Conservation (phyloP, 768 basidiomycete species). For the Cubamyces lactineus region DNA sequence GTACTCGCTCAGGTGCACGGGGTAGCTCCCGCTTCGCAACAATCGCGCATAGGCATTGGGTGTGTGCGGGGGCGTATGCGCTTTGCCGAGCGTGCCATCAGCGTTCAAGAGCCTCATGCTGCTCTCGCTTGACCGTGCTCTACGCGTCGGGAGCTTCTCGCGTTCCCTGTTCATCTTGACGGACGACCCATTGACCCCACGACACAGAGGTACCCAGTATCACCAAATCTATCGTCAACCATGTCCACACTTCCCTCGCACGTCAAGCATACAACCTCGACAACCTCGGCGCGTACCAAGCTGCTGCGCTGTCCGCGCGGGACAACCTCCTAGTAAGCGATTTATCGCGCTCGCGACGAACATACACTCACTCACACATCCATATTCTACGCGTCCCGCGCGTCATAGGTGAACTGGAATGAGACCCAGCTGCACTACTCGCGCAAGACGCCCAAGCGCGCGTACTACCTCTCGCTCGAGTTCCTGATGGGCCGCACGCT, state of each 20-base stretch:
- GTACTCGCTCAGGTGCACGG: conserved; percentile 14
- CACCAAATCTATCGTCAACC: conserved; percentile 76
- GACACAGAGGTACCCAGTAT: conserved; percentile 58
- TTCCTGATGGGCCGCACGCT: conserved; percentile 86
- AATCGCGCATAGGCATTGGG: too few relatives aligned
- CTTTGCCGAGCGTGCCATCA: conserved; percentile 6
- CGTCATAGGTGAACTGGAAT: conserved; percentile 77
- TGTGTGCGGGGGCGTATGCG: background rate
- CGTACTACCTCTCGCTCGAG: conserved; percentile 96
- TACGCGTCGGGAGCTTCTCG: background rate
- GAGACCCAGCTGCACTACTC: conserved; percentile 76
- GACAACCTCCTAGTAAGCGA: conserved; percentile 79
- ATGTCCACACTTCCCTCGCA: conserved; percentile 88
- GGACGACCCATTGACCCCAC: background rate
- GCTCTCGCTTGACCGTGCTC: background rate
- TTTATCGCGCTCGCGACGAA: background rate
- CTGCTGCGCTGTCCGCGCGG: conserved; percentile 82
- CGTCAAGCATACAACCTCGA: conserved; percentile 91
- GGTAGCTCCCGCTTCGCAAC: too few relatives aligned
- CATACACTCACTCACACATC: too few relatives aligned
- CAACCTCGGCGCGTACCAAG: conserved; percentile 88
- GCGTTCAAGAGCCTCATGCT: conserved; percentile 24
- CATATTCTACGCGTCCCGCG: background rate
- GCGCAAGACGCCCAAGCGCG: conserved; percentile 83
- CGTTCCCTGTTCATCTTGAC: conserved; percentile 12